phyloP scores from a whole-genome alignment of 768 basidiomycete genomes.

The Boletus sensibilis region DNA sequence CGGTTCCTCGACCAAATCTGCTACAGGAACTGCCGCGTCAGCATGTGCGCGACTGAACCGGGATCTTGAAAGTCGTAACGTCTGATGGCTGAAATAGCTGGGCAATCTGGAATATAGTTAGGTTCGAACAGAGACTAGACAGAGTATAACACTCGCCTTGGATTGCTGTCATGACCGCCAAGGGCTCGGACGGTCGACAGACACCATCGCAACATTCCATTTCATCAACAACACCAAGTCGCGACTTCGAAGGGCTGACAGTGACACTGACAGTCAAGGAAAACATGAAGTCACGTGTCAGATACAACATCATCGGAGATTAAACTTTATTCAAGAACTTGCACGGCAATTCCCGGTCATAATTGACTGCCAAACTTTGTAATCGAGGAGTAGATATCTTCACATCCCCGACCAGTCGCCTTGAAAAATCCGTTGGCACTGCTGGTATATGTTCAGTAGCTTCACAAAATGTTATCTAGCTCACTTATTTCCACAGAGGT shows the following conservation, averaged over 20 bases:
- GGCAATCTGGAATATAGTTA: conserved; percentile 4
- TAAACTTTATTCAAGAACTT: conserved; percentile 33
- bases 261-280: too few species aligned
- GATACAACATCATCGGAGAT: conserved; percentile 13
- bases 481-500: conserved; percentile 55
- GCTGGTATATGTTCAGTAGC: conserved; percentile 45
- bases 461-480: neutral
- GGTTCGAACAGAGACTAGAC: neutral
- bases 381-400: conserved; percentile 5
- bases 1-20: neutral
- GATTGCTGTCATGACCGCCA: conserved; percentile 35
- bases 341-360: conserved; percentile 22
- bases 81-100: neutral
- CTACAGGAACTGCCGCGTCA: neutral
- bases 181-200: conserved; percentile 49
- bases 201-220: conserved; percentile 84
- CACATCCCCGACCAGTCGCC: conserved; percentile 48
- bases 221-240: conserved; percentile 36
- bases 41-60: neutral
- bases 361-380: conserved; percentile 26
- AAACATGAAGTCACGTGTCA: conserved; percentile 9
- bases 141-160: conserved; percentile 21
- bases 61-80: neutral
- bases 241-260: too few species aligned
- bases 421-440: conserved; percentile 97